Evolutionary conservation across 2,329 filamentous ascomycete genomes (phyloP), one percentile per base, ranked within the genome.

Genomic region (Orbilia ellipsospora): DNA sequence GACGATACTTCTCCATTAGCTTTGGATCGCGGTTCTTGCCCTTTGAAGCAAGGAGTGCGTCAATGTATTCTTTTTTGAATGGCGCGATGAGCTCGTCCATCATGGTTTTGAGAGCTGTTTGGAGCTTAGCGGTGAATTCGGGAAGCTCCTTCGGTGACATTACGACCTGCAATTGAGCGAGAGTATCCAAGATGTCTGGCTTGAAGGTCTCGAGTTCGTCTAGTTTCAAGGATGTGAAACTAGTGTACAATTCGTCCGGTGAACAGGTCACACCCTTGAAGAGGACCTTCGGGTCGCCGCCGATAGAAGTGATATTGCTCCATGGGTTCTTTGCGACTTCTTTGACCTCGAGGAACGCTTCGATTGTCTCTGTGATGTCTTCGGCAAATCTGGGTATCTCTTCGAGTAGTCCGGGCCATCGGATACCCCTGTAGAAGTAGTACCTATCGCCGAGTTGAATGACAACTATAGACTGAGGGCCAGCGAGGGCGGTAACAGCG

Each of bases 361-460:
- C 65, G 15, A 79, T 59, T 3, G 73, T 51, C 4, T 59, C 54
- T 51, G 78, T 79, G 13, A 79, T 74, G 61, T 79, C 77, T 31
- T 77, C 61, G 4, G 74, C 79, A 64, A 80, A 80, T 31, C 67
- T 77, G 12, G 79, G 57, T 0, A 55, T 70, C 8, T 77, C 64
- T 2, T 79, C 78, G 20, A 80, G 73, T 7, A 80, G 63, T 26
- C 75, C 44, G 0, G 44, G 45, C 50, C 61, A 77, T 31, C 78
- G 76, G n/a, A 80, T 75, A 18, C 79, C 78, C 18, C 79, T 50
- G 61, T 80, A 80, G 50, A 80, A 80, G 67, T 79, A 80, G 62
- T 78, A 80, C 57, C 77, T 78, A 8, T 77, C 72, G n/a, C 68
- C 66, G 2, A 79, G 76, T 23, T 79, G 77, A 20, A 80, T 60